These are phyloP conservation scores for Lachancea sp. DNA, from an alignment of 805 yeast species.

Conservation along the genomic window DNA sequence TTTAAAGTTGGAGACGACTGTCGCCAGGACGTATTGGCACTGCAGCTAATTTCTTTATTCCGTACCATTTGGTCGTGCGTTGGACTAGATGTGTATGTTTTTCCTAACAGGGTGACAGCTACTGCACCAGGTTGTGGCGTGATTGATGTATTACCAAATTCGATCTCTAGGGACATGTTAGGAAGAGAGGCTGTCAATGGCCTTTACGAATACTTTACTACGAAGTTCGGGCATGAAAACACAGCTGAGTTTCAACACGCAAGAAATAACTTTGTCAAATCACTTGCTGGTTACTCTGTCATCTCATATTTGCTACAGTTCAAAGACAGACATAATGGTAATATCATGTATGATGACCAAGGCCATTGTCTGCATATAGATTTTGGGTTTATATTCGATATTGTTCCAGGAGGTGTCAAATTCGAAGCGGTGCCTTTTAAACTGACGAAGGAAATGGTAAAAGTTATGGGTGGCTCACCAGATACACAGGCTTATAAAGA, in stretches of 20 bases:
- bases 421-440: conserved; percentile 99
- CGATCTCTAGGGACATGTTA: conserved; percentile 94
- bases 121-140: conserved; percentile 99
- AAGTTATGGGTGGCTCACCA: conserved; percentile 88
- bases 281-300: conserved; percentile 90
- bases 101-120: conserved; percentile 93
- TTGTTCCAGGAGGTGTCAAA: conserved; percentile 97
- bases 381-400: conserved; percentile 97
- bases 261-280: conserved; percentile 84
- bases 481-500: conserved; percentile 82
- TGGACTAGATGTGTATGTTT: conserved; percentile 86
- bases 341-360: conserved; percentile 89
- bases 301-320: conserved; percentile 86
- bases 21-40: conserved; percentile 91
- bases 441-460: conserved; percentile 91
- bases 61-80: conserved; percentile 82
- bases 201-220: conserved; percentile 80
- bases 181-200: conserved; percentile 99
- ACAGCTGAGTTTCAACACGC: conserved; percentile 87
- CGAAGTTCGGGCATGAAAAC: conserved; percentile 92
- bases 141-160: conserved; percentile 93
- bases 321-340: conserved; percentile 97
- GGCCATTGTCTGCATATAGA: conserved; percentile 96
- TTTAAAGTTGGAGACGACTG: conserved; percentile 99
- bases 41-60: conserved; percentile 87